Percentiles rank a stretch among this genome's conserved stretches.
Conservation (phyloP, 176 grass and related monocot genomes). For the Pontederia crassipes region DNA sequence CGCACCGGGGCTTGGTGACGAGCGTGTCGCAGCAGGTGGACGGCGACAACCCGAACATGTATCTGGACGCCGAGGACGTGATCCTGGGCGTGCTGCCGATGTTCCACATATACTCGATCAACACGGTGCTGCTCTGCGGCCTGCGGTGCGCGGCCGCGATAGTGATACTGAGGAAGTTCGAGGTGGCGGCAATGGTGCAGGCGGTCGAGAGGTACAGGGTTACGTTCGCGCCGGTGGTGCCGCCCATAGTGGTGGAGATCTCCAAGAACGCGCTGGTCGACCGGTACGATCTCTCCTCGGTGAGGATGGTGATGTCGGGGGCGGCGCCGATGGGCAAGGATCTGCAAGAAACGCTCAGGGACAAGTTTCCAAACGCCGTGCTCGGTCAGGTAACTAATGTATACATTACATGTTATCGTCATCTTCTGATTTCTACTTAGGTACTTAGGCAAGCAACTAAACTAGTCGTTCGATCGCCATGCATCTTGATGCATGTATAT, state of each 20-base stretch:
- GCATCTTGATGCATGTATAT: not conserved
- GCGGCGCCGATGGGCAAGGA: conserved; percentile 92
- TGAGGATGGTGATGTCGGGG: conserved; percentile 70
- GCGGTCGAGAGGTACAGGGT: conserved; percentile 57
- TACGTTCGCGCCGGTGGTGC: conserved; percentile 65
- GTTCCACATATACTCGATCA: conserved; percentile 93
- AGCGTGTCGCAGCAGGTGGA: conserved; percentile 89
- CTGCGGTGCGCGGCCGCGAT: conserved; percentile 51
- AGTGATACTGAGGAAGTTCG: conserved; percentile 75
- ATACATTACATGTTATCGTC: too few relatives aligned
- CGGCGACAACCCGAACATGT: conserved; percentile 80
- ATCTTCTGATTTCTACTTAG: too few relatives aligned
- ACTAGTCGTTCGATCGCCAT: not conserved
- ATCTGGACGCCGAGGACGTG: conserved; percentile 59
- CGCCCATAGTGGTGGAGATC: conserved; percentile 76
- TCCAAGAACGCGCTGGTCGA: conserved; percentile 61
- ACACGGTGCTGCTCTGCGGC: conserved; percentile 70
- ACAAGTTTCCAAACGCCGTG: conserved; percentile 54
- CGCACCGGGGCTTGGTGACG: conserved; percentile 52
- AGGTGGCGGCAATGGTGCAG: conserved; percentile 53
- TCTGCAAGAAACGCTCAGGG: conserved; percentile 50
- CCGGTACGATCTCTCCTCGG: conserved; percentile 61
- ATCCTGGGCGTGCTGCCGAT: conserved; percentile 78
- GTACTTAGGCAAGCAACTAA: too few relatives aligned
- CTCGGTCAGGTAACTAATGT: conserved; percentile 47